Evolutionary conservation across 73 alveolate genomes (phyloP).

Genomic region (Stentor roeselii): DNA sequence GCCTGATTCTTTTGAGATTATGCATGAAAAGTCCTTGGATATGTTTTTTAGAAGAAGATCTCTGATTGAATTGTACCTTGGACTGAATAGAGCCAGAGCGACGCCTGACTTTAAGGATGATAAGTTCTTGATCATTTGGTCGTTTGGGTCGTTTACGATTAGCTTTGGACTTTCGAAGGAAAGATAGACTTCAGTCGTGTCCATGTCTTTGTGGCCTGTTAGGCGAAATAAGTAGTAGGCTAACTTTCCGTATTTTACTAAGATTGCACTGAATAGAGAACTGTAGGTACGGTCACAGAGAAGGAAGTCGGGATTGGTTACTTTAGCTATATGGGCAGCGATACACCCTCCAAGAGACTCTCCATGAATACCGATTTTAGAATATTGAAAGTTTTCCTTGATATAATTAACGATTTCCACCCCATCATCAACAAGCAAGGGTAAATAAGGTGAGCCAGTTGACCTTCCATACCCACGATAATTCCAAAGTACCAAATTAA

Average conservation of each 20-base stretch:
- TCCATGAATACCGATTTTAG: not conserved
- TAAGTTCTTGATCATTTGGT: not conserved
- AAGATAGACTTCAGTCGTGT: not conserved
- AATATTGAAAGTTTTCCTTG: not conserved
- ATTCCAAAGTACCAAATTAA: not conserved
- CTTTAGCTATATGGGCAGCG: conserved; percentile 26
- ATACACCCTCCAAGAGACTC: conserved; percentile 2
- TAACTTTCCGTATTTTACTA: not conserved
- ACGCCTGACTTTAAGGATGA: not conserved
- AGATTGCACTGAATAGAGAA: not conserved
- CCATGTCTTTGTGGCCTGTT: not conserved
- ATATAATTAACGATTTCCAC: not conserved
- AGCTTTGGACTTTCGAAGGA: not conserved
- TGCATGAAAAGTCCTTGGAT: not conserved
- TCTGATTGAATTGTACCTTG: not conserved
- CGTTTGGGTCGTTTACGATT: not conserved
- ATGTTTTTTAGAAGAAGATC: not conserved
- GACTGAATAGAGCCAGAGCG: not conserved
- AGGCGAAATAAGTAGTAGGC: not conserved
- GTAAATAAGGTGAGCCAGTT: not conserved
- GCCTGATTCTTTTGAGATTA: not conserved
- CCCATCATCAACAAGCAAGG: not conserved
- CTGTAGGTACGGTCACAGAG: not conserved
- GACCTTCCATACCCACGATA: not conserved
- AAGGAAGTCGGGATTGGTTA: not conserved